phyloP scores from a whole-genome alignment of 2,329 filamentous ascomycete species.

The Diaporthe humulicola region DNA sequence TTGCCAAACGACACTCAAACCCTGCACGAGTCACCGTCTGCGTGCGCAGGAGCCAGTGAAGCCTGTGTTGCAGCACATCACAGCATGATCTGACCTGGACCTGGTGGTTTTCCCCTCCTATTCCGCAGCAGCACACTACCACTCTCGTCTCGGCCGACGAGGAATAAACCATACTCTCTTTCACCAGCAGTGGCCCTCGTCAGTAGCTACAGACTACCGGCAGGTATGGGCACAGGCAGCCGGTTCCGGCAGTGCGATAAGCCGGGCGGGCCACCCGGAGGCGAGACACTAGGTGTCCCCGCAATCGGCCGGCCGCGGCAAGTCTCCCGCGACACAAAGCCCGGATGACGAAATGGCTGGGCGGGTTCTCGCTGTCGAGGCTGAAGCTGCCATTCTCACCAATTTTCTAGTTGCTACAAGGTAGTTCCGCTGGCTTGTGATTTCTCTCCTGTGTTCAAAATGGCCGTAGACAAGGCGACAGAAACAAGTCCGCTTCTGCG shows the following conservation, averaged over 20 bases:
- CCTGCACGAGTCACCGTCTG: not conserved
- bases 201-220: not conserved
- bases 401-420: not conserved
- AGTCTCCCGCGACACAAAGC: not conserved
- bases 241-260: not conserved
- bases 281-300: not conserved
- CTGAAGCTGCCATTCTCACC: not conserved
- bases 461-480: conserved; percentile 22
- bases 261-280: conserved; percentile 8
- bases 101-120: not conserved
- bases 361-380: not conserved
- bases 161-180: not conserved
- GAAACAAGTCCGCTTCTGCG: conserved; percentile 38
- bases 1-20: not conserved
- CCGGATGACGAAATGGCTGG: not conserved
- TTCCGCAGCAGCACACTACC: no score
- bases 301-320: conserved; percentile 24
- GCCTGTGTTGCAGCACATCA: not conserved
- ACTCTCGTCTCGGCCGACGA: not conserved
- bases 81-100: not conserved
- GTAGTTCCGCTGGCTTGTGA: not conserved
- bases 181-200: no score
- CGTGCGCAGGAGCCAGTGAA: not conserved
- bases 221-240: not conserved
- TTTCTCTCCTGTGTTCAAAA: not conserved